A percentile compares a stretch with the other conserved stretches of the same genome.
Evolutionary conservation across 352 stramenopile species (phyloP).

Genomic region (Plasmopara viticola): DNA sequence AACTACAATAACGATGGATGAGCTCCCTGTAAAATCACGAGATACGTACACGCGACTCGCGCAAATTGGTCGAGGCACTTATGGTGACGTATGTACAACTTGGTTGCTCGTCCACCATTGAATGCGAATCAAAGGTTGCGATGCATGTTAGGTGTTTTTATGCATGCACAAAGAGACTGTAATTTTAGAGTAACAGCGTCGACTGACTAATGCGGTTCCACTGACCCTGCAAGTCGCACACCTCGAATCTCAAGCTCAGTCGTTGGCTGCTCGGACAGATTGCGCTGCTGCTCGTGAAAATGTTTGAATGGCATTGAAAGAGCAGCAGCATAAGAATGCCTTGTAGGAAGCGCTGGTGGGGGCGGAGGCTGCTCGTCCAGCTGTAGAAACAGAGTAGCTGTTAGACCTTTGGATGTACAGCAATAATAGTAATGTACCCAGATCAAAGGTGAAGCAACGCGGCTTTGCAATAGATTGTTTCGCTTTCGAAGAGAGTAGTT

Average conservation of each 20-base stretch:
- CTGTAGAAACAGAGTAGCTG: conserved; percentile 2
- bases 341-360: conserved; percentile 1
- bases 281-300: conserved; percentile 1
- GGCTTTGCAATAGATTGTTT: not conserved
- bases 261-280: not conserved
- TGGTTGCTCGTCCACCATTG: too few species aligned
- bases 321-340: not conserved
- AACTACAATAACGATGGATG: not conserved
- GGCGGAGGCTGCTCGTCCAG: conserved; percentile 13
- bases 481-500: not conserved
- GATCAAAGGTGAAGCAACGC: conserved; percentile 6
- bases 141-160: conserved; percentile 40
- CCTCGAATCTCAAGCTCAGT: conserved; percentile 13
- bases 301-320: conserved; percentile 14
- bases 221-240: conserved; percentile 11
- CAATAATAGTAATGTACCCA: conserved; percentile 1
- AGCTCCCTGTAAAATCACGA: conserved; percentile 15
- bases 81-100: conserved; percentile 38
- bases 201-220: too few species aligned
- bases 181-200: too few species aligned
- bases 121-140: too few species aligned
- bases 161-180: conserved; percentile 25
- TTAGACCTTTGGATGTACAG: too few species aligned
- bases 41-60: conserved; percentile 25
- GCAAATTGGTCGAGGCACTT: conserved; percentile 46